Conservation (phyloP, 2,329 filamentous ascomycete genomes). For the Setomelanomma holmii region DNA sequence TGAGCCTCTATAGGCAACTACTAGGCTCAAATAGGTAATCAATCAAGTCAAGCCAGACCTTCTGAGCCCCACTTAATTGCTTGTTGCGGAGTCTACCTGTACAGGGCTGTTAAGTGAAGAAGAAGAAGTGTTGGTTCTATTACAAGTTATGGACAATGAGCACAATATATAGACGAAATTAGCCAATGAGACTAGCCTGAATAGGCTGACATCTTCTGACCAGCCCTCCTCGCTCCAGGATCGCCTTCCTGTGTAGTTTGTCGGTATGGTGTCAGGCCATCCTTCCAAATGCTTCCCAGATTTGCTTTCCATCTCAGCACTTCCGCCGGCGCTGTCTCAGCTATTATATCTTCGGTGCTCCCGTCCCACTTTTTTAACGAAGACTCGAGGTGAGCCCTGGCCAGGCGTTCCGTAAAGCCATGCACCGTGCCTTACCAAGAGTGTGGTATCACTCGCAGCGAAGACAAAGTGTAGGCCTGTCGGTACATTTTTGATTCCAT, state of each 20-base stretch:
- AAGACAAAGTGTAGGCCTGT: constrained; percentile 68
- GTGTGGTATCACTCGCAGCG: constrained; percentile 62
- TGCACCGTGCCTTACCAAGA: constrained; percentile 67
- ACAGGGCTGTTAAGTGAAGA: no score
- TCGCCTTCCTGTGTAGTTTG: constrained; percentile 48
- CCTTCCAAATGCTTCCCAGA: constrained; percentile 63
- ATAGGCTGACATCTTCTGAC: no score
- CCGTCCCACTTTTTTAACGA: constrained; percentile 66
- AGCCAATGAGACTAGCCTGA: no score
- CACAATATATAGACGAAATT: no score
- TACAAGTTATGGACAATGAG: no score
- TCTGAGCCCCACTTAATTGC: no score
- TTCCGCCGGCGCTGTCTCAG: constrained; percentile 51
- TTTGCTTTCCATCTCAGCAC: constrained; percentile 62
- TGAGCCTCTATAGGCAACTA: no score
- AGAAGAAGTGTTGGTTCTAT: no score
- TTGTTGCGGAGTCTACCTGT: no score
- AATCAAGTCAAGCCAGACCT: no score
- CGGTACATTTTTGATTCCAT: constrained; percentile 66
- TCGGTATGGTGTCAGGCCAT: constrained; percentile 57
- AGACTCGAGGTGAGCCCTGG: constrained; percentile 49
- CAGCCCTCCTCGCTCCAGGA: constrained; percentile 36
- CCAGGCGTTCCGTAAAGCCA: constrained; percentile 64
- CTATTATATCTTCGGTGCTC: constrained; percentile 54
- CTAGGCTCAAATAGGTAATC: no score